Base-by-base conservation (phyloP, 2,329 filamentous ascomycete species). In the Cryphonectria naterciae region DNA sequence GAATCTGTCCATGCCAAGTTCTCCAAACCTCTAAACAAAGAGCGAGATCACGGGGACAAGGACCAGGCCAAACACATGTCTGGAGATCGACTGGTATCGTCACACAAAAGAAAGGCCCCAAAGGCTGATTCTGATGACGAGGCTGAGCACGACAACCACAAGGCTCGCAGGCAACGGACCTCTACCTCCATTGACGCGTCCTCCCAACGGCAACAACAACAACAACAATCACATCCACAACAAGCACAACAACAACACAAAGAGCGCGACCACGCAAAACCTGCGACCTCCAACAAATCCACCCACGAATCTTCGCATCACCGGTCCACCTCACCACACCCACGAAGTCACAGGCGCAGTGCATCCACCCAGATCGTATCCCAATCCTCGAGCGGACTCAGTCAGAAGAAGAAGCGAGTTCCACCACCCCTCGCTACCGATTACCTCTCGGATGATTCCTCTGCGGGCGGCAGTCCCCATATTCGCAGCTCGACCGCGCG, bases 401-500 rank as follows among this genome's bases (percentile, higher is more conserved):
- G 83, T 67, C 81, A 85, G 70, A 91, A 91, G 80, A 91, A 90
- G 79, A 88, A 86, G 79, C 88, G 86, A 62, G 78, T 88, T 35
- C 88, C 90, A 10, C 86, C 87, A 8, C 89, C 90, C 15, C 83
- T 92, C 66, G 85, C 89, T 13, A 87, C 86, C 35, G 89, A 90
- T 72, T 91, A 92, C 73, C 87, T 89, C 70, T 93, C 91, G 0
- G 91, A 92, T 77, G 86, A 91, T 74, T 90, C 90, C 62, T 88
- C 89, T 62, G 85, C 84, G 25, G 88, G 88, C 76, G 88, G 85
- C 52, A 89, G 87, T 74, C 87, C 88, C 13, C 86, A 88, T 71
- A 85, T 87, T 72, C 86, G 88, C 72, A 87, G 84, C 74, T 87
- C 88, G 60, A 89, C 88, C 73, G 76, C 88, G 67, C 86, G 87